Conservation (phyloP, 495 filamentous ascomycete genomes). For the Staphylotrichum tortipilum region DNA sequence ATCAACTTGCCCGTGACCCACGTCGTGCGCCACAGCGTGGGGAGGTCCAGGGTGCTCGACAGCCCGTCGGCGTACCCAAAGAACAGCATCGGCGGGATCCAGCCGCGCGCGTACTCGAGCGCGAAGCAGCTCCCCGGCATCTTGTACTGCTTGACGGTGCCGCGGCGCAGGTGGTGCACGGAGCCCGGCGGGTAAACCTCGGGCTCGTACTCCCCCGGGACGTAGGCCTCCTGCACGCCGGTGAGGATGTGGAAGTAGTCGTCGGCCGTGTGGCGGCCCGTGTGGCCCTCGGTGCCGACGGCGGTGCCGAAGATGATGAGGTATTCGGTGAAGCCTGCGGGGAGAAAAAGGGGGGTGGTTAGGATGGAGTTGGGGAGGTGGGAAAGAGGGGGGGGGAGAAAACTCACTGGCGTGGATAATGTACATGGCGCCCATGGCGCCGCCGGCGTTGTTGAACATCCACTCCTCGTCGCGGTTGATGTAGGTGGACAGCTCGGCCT, state of each 20-base stretch:
- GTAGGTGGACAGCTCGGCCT: constrained; percentile 34
- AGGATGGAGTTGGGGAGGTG: neutral
- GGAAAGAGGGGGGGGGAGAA: neutral
- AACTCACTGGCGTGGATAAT: constrained; percentile 71
- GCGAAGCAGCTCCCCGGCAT: constrained; percentile 75
- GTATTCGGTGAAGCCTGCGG: constrained; percentile 13
- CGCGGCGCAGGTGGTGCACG: constrained; percentile 69
- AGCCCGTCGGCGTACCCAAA: constrained; percentile 79
- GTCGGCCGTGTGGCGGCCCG: constrained; percentile 77
- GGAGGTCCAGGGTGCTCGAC: constrained; percentile 65
- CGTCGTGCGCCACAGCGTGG: constrained; percentile 67
- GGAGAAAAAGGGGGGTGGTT: neutral
- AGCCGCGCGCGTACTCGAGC: constrained; percentile 79
- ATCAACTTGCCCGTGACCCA: constrained; percentile 65
- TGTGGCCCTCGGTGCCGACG: constrained; percentile 82
- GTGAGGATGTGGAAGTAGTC: constrained; percentile 87
- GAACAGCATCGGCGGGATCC: constrained; percentile 83
- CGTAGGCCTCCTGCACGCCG: constrained; percentile 65
- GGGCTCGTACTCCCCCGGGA: constrained; percentile 58
- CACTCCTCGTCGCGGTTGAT: constrained; percentile 55
- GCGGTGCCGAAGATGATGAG: constrained; percentile 50
- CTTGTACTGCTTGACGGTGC: constrained; percentile 76
- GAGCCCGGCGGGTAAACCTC: constrained; percentile 67
- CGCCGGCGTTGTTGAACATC: constrained; percentile 72
- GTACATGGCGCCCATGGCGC: constrained; percentile 85